Evolutionary conservation across 2,329 filamentous ascomycete species (phyloP), one percentile per base, ranked within the genome.

Genomic region (Acrocalymma vagum): DNA sequence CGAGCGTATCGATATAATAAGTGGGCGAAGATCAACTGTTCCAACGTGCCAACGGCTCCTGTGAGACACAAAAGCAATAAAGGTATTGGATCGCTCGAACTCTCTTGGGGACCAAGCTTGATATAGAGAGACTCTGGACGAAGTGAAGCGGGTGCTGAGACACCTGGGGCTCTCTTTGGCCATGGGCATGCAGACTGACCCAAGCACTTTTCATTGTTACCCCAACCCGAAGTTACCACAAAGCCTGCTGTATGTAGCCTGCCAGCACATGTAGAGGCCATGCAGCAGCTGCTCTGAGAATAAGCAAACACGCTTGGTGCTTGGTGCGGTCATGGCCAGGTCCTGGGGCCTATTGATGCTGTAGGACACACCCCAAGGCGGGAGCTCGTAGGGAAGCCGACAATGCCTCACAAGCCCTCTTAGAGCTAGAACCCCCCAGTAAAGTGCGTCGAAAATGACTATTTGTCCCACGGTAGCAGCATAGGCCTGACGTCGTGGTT

Each of bases 131-230:
- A 42, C 55, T 38, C 43, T 35, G 55, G 45, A 58, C 52, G 50
- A 49, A 62, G 45, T 64, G 63, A 65, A 65, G 66, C 59, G 59
- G 55, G 28, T 20, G 42, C 48, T 45, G 49, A 55, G 62, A 59
- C 60, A 60, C 67, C 60, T 65, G 60, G 53, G 45, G 33, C 24
- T 46, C 53, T 55, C 48, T 50, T 48, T 38, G 40, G 48, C 37
- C 41, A 41, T 42, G 45, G 16, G 29, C 30, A 50, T 29, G 38
- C 47, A 44, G 55, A 63, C 58, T 62, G 55, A 54, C 34, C 53
- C 24, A 18, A 44, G 42, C 48, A 23, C 31, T 30, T 38, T 40
- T 55, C 65, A 67, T 67, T 65, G 65, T 67, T 51, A 63, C 53
- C 41, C 43, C 24, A 30, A 35, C n/a, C n/a, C n/a, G n/a, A n/a